Evolutionary conservation across 2,329 filamentous ascomycete species (phyloP), one percentile per base, ranked within the genome.

Genomic region (Colletotrichum eremochloae): DNA sequence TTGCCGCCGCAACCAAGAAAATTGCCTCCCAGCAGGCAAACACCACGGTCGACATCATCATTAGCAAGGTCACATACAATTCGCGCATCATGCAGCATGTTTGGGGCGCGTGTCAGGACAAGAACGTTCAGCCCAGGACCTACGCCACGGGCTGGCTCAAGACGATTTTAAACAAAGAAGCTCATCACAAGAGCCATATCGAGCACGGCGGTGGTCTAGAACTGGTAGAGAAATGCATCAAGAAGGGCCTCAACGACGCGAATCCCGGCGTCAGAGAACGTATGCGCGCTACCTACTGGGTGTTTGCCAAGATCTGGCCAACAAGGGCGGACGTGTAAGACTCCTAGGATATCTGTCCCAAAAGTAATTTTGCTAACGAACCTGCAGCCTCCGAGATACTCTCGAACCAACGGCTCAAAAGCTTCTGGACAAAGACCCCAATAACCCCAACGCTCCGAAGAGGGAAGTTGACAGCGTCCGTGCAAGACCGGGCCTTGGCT

Each of bases 191-290:
- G 83, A 89, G 85, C 74, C 91, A 94, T 52, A 87, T 98, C 72
- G 96, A 98, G 80, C 94, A 97, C 78, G 89, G 89, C 1, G 95
- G 95, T 53, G 94, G 95, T 5, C 83, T 97, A 29, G 95, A 97
- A 15, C 78, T 94, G 38, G 89, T 97, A 18, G 94, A 97, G 75
- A 97, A 97, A 81, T 94, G 93, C 76, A 90, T 99, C 78, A 95
- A 93, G 81, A 97, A 95, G 80, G 94, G 96, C 0, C 87, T 99
- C n/a, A 87, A 87, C 31, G 96, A 99, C 84, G 87, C 96, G 15
- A 97, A 98, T 78, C 95, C 95, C 9, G 93, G 92, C 40, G 96
- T 98, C 57, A 90, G 96, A 77, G 95, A 97, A 81, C 92, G 90
- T 75, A 96, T 93, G 87, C 90, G 96, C 76, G 88, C 90, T 48